These are phyloP conservation scores for Primulina tabacum DNA, from an alignment of 257 asterid genomes.

Conservation along the genomic window DNA sequence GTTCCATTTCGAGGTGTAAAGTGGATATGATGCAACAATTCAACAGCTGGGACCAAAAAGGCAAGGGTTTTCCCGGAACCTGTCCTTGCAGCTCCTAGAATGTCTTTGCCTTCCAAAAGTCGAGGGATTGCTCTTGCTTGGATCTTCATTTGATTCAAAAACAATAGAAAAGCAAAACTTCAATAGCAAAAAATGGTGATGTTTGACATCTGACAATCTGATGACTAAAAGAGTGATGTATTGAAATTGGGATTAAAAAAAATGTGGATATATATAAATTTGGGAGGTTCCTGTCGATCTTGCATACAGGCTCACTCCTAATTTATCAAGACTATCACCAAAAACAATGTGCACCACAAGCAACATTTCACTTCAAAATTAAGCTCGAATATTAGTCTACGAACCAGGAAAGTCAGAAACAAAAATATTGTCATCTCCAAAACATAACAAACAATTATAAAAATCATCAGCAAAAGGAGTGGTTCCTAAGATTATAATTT, in stretches of 20 bases:
- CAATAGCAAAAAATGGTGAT: neutral
- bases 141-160: constrained; percentile 46
- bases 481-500: neutral
- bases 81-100: constrained; percentile 98
- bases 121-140: constrained; percentile 93
- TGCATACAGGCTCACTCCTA: neutral
- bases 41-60: constrained; percentile 83
- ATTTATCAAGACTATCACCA: neutral
- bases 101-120: constrained; percentile 77
- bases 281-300: neutral
- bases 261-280: neutral
- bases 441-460: neutral
- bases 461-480: neutral
- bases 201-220: constrained; percentile 7
- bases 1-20: constrained; percentile 85
- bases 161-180: neutral
- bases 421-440: neutral
- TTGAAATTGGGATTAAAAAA: neutral
- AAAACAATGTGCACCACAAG: neutral
- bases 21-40: constrained; percentile 49
- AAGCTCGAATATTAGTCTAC: neutral
- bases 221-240: neutral
- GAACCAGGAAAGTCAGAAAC: constrained; percentile 7
- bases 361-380: neutral
- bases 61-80: constrained; percentile 99